Evolutionary conservation across 345 rosid species (phyloP).

Genomic region (Eucalyptus sp.): DNA sequence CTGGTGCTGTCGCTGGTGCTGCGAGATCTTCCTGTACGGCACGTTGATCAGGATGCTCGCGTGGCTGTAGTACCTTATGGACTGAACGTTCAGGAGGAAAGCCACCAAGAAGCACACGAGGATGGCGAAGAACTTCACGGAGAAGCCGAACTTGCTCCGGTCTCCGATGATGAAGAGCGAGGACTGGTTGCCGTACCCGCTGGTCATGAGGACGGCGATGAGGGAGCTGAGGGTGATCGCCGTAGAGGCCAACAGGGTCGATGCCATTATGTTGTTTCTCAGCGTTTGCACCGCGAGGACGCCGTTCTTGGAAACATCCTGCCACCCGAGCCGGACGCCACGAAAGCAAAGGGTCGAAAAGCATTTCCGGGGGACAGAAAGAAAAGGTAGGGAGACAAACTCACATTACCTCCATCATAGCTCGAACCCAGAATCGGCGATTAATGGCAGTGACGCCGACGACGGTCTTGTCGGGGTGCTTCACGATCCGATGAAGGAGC

Average conservation of each 20-base stretch:
- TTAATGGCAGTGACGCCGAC: conserved; percentile 66
- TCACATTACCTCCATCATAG: conserved; percentile 75
- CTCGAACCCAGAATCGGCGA: conserved; percentile 78
- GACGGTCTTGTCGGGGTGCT: conserved; percentile 54
- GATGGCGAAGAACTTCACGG: conserved; percentile 82
- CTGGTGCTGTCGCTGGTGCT: conserved; percentile 11
- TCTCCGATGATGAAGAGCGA: conserved; percentile 52
- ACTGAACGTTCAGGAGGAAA: conserved; percentile 85
- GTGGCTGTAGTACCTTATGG: conserved; percentile 83
- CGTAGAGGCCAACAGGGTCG: conserved; percentile 78
- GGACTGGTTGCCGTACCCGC: conserved; percentile 27
- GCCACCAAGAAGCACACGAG: conserved; percentile 81
- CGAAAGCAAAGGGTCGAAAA: conserved; percentile 60
- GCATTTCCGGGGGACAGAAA: conserved; percentile 16
- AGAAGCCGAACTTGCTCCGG: conserved; percentile 34
- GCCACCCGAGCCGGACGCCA: conserved; percentile 68
- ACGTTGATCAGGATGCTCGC: conserved; percentile 69
- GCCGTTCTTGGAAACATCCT: conserved; percentile 89
- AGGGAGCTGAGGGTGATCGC: conserved; percentile 89
- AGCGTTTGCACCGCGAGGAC: conserved; percentile 78
- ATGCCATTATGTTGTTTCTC: conserved; percentile 97
- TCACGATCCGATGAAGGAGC: conserved; percentile 50
- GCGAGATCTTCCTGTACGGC: conserved; percentile 38
- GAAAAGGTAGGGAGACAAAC: neutral
- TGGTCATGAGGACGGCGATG: conserved; percentile 72